These are phyloP conservation scores for Aristolochia contorta DNA, from an alignment of 164 flowering plant species.

Conservation along the genomic window DNA sequence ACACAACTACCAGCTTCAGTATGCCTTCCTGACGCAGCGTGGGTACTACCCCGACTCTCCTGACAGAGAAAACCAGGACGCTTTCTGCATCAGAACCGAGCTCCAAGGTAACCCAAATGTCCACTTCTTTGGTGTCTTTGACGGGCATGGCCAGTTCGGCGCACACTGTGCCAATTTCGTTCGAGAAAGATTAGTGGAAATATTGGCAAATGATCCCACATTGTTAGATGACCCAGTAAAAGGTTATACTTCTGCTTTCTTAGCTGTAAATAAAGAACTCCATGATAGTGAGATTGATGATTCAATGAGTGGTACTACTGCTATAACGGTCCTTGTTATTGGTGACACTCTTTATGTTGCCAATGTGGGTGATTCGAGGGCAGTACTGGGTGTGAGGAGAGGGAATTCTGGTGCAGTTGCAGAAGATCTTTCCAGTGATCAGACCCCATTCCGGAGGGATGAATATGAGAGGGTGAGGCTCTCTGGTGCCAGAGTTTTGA, in stretches of 20 bases:
- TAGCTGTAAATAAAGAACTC: constrained; percentile 48
- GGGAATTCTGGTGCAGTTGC: constrained; percentile 48
- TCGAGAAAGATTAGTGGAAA: constrained; percentile 56
- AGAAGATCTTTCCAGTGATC: constrained; percentile 66
- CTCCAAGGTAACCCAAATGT: constrained; percentile 77
- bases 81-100: constrained; percentile 59
- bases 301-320: constrained; percentile 94
- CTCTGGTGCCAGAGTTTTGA: constrained; percentile 91
- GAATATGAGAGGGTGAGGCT: constrained; percentile 80
- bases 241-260: constrained; percentile 62
- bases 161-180: constrained; percentile 75
- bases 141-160: constrained; percentile 92
- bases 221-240: constrained; percentile 66
- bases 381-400: constrained; percentile 61
- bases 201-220: constrained; percentile 37
- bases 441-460: constrained; percentile 87
- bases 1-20: constrained; percentile 50
- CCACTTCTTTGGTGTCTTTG: constrained; percentile 97
- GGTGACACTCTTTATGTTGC: constrained; percentile 73
- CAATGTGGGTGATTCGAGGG: constrained; percentile 96
- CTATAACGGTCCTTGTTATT: constrained; percentile 69
- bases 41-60: constrained; percentile 90
- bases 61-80: constrained; percentile 84
- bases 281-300: constrained; percentile 79
- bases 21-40: constrained; percentile 58